Evolutionary conservation across 768 basidiomycete species (phyloP).

Genomic region (Phylloporus rhodoxanthus): DNA sequence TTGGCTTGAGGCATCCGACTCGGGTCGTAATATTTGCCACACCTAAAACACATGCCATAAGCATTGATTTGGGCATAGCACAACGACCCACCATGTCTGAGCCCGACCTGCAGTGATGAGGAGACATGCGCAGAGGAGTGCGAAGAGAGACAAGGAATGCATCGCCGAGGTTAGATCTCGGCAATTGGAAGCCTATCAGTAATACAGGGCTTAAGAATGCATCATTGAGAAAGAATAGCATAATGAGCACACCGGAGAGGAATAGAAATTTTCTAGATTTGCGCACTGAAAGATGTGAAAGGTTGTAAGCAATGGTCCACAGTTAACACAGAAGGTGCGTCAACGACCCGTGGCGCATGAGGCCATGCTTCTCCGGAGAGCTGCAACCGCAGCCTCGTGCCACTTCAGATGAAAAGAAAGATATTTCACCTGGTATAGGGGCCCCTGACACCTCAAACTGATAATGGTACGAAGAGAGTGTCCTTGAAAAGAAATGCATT

Average conservation of each 20-base stretch:
- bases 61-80: neutral
- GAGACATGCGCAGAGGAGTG: slow-evolving; percentile 11
- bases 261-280: neutral
- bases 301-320: neutral
- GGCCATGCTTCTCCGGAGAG: neutral
- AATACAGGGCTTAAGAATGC: neutral
- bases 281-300: slow-evolving; percentile 5
- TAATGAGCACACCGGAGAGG: slow-evolving; percentile 1
- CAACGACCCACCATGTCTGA: slow-evolving; percentile 26
- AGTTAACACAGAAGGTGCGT: neutral
- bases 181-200: neutral
- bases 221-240: neutral
- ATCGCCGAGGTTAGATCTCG: slow-evolving; percentile 2
- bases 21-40: slow-evolving; percentile 50
- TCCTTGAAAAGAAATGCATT: neutral
- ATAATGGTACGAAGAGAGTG: neutral
- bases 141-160: slow-evolving; percentile 7
- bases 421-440: slow-evolving; percentile 10
- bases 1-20: slow-evolving; percentile 28
- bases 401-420: neutral
- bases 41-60: slow-evolving; percentile 21
- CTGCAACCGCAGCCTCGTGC: neutral
- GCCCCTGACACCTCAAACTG: neutral
- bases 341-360: neutral
- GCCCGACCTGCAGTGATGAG: slow-evolving; percentile 13